Evolutionary conservation across 176 grass and related monocot species (phyloP).

Genomic region (Triticum turgidum): DNA sequence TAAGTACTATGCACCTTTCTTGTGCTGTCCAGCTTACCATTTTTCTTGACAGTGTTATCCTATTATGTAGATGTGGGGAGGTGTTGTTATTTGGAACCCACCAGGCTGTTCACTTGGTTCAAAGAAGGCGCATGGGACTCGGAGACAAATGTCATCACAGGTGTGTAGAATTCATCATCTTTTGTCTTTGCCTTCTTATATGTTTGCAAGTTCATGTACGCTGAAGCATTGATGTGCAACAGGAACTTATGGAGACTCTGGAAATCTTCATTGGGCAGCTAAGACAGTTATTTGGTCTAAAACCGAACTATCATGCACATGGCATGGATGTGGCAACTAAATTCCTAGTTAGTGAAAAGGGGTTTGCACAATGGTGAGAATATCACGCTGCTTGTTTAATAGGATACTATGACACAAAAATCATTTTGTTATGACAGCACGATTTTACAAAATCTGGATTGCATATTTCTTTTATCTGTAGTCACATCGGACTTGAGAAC

Average conservation of each 20-base stretch:
- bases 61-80: conserved; percentile 89
- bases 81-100: conserved; percentile 92
- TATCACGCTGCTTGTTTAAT: conserved; percentile 13
- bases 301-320: conserved; percentile 56
- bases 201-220: conserved; percentile 27
- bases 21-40: conserved; percentile 29
- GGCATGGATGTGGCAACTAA: conserved; percentile 39
- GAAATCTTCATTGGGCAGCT: conserved; percentile 91
- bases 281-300: conserved; percentile 88
- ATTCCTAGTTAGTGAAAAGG: conserved; percentile 81
- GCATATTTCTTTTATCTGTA: background rate
- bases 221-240: conserved; percentile 40
- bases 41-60: conserved; percentile 27
- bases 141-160: conserved; percentile 62
- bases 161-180: conserved; percentile 37
- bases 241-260: conserved; percentile 85
- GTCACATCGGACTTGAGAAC: background rate
- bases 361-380: conserved; percentile 83
- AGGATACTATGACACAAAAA: background rate
- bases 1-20: conserved; percentile 41
- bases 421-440: background rate
- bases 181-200: conserved; percentile 6
- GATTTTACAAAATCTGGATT: background rate
- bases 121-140: conserved; percentile 18
- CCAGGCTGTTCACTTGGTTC: conserved; percentile 57